Evolutionary conservation across 2,329 filamentous ascomycete genomes (phyloP), one percentile per base, ranked within the genome.

Genomic region (Cytospora chrysosperma): DNA sequence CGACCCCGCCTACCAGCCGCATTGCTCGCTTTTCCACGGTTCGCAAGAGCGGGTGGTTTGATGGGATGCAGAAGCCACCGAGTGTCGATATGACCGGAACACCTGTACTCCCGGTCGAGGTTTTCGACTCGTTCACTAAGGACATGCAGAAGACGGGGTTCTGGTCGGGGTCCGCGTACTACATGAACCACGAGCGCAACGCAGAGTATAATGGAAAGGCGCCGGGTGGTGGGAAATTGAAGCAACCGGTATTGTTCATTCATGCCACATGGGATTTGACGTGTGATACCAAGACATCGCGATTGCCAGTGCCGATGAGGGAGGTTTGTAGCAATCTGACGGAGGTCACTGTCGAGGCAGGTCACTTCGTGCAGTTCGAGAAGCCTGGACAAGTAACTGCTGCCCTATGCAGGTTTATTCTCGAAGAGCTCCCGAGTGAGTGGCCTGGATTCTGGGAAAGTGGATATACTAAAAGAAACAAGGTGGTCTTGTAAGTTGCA

Each of bases 121-220:
- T 24, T 12, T 70, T 67, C 24, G 61, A 69, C 1, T 63, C 67
- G 0, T 65, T 69, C 9, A 53, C 68, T 7, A 52, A 40, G 2
- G 75, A 74, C 12, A 77, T 79, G 69, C 66, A 76, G 66, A 72
- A 72, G 66, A 76, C 76, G 3, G 77, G 78, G 0, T 76, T 76
- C 58, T 78, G 73, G 67, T 30, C 21, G 3, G 49, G 21, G 0
- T 49, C 37, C 1, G 59, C 63, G 30, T 65, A 62, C 19, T 82
- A 82, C 62, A 62, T 77, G 37, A 78, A 82, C 65, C 76, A 80
- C 65, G 70, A 75, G 17, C 71, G 68, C 8, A 82, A 83, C 59
- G 68, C 67, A 1, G 74, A 72, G 32, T 82, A 79, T 68, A 75
- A 73, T 10, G 15, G n/a, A 1, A 59, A 63, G 12, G 65, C 67